A percentile compares a stretch with the other conserved stretches of the same genome.
Conservation (phyloP, 108 stramenopile genomes). For the Cyclotella kingstonii region DNA sequence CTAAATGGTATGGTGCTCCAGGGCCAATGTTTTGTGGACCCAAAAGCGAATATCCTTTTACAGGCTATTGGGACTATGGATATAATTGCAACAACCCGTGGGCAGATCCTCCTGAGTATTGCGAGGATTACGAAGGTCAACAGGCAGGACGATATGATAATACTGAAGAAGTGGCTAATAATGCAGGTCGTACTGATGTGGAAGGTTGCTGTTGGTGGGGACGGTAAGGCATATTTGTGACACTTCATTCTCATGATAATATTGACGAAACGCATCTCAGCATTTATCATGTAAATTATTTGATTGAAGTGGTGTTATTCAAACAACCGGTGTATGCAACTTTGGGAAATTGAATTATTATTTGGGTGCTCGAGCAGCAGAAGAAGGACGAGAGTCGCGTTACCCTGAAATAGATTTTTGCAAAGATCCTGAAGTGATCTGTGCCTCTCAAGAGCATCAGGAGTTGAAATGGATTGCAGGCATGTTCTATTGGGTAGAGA, state of each 20-base stretch:
- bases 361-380: conserved; percentile 9
- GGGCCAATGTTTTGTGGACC: conserved; percentile 12
- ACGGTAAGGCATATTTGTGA: neutral
- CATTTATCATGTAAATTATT: too few species aligned
- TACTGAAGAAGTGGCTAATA: conserved; percentile 6
- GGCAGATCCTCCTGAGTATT: conserved; percentile 9
- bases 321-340: conserved; percentile 22
- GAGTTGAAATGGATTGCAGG: conserved; percentile 19
- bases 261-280: too few species aligned
- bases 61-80: conserved; percentile 13
- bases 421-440: conserved; percentile 21
- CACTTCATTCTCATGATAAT: too few species aligned
- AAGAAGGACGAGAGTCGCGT: conserved; percentile 7
- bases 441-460: conserved; percentile 4
- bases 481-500: conserved; percentile 22
- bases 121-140: conserved; percentile 18
- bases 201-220: conserved; percentile 27
- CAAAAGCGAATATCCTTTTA: conserved; percentile 1
- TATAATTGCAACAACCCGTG: conserved; percentile 1
- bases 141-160: conserved; percentile 8
- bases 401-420: conserved; percentile 14
- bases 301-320: conserved; percentile 11
- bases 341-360: conserved; percentile 22
- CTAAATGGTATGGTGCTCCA: conserved; percentile 20
- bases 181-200: conserved; percentile 6